Percentiles rank a stretch among this genome's conserved stretches.
Conservation (phyloP, 2,329 filamentous ascomycete genomes). For the Ilyonectria mors-panacis region DNA sequence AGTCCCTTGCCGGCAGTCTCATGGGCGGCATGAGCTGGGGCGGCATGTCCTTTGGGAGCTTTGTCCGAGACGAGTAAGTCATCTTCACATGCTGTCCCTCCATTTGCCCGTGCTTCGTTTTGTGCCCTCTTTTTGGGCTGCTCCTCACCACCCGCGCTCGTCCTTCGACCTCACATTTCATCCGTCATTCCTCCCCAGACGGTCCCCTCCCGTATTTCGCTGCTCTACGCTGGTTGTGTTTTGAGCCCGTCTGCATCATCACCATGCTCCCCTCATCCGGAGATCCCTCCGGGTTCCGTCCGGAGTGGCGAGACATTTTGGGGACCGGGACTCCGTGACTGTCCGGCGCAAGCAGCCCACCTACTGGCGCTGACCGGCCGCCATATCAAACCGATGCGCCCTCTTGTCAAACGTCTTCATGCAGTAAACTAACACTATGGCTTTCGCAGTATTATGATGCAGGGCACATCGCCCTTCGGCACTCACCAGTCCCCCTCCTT, state of each 20-base stretch:
- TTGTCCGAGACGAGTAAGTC: slow-evolving; percentile 97
- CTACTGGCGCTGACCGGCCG: slow-evolving; percentile 13
- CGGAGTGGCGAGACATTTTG: slow-evolving; percentile 44
- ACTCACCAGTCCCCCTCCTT: slow-evolving; percentile 92
- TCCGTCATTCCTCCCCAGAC: neutral
- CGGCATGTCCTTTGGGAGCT: slow-evolving; percentile 94
- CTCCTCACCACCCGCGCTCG: slow-evolving; percentile 5
- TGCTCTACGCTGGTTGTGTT: slow-evolving; percentile 7
- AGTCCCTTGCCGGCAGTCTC: slow-evolving; percentile 75
- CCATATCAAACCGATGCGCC: slow-evolving; percentile 33
- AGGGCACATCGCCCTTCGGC: slow-evolving; percentile 91
- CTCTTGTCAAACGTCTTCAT: slow-evolving; percentile 13
- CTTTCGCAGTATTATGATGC: slow-evolving; percentile 86
- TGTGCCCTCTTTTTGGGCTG: slow-evolving; percentile 17
- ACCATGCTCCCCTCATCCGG: slow-evolving; percentile 13
- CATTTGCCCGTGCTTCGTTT: slow-evolving; percentile 14
- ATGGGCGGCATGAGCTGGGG: slow-evolving; percentile 96
- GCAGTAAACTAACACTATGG: slow-evolving; percentile 41
- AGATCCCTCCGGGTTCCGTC: slow-evolving; percentile 29
- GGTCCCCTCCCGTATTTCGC: neutral
- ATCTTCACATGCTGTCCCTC: slow-evolving; percentile 35
- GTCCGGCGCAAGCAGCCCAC: slow-evolving; percentile 31
- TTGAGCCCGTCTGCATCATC: neutral
- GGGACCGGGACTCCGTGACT: slow-evolving; percentile 34
- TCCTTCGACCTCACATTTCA: neutral